Percentiles rank a stretch among this genome's conserved stretches.
Evolutionary conservation across 495 filamentous ascomycete genomes (phyloP).

Genomic region (Talaromyces nanjingensis): DNA sequence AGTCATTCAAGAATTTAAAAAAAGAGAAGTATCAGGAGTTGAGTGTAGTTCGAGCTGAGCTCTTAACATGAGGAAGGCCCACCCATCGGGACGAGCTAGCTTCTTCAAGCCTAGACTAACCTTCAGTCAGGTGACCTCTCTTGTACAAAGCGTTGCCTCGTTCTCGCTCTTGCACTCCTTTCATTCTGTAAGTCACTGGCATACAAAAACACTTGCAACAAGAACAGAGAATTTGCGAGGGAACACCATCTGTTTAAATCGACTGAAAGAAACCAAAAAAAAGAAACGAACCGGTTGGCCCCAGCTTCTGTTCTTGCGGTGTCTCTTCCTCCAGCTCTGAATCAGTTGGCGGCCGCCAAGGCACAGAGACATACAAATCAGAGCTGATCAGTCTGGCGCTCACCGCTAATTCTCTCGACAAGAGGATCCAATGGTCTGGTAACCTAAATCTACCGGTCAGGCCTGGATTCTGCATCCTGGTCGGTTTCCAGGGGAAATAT

Average conservation of each 20-base stretch:
- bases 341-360: neutral
- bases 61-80: neutral
- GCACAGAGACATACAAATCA: neutral
- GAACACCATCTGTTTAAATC: neutral
- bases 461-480: neutral
- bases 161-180: constrained; percentile 2
- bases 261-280: neutral
- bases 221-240: neutral
- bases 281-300: neutral
- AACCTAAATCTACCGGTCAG: neutral
- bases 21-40: neutral
- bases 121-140: constrained; percentile 7
- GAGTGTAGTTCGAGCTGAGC: neutral
- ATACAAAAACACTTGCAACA: neutral
- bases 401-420: constrained; percentile 1
- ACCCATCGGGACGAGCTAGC: neutral
- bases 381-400: constrained; percentile 3
- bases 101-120: neutral
- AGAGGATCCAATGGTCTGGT: neutral
- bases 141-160: constrained; percentile 9
- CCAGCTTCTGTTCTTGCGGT: neutral
- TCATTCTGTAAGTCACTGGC: neutral
- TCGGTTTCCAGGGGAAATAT: neutral
- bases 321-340: neutral
- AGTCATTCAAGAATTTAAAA: neutral